These are phyloP conservation scores for Pulveroboletus sp. DNA, from an alignment of 768 basidiomycete species.

Conservation along the genomic window DNA sequence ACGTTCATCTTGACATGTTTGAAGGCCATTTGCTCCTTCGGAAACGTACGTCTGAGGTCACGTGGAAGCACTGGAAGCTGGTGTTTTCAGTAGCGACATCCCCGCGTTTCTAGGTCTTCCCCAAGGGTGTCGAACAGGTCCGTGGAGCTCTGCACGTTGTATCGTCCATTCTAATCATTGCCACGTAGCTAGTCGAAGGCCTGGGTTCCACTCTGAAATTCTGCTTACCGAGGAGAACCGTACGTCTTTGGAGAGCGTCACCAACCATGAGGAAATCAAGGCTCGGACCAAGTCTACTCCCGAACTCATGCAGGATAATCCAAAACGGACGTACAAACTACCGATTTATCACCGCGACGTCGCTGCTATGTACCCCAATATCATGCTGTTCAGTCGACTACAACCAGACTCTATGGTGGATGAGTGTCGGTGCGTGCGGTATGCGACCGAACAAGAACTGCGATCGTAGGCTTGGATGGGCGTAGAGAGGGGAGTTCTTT, in stretches of 20 bases:
- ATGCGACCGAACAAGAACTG: slow-evolving; percentile 95
- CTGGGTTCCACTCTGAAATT: slow-evolving; percentile 90
- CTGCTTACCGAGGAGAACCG: slow-evolving; percentile 83
- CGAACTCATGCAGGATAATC: slow-evolving; percentile 88
- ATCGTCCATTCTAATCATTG: not conserved
- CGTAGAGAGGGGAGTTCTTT: slow-evolving; percentile 98
- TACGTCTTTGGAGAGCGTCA: slow-evolving; percentile 73
- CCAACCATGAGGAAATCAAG: slow-evolving; percentile 93
- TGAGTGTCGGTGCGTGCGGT: slow-evolving; percentile 96
- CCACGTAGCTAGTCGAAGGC: slow-evolving; percentile 80
- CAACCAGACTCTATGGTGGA: slow-evolving; percentile 98
- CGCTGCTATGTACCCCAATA: slow-evolving; percentile 99
- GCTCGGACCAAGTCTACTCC: slow-evolving; percentile 68
- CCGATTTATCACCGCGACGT: slow-evolving; percentile 99
- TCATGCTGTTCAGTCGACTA: slow-evolving; percentile 99
- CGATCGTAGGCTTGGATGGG: slow-evolving; percentile 92
- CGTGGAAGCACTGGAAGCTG: slow-evolving; percentile 97
- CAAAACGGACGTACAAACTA: slow-evolving; percentile 83
- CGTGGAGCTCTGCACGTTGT: not conserved
- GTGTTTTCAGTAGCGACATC: slow-evolving; percentile 97
- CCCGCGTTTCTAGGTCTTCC: slow-evolving; percentile 93
- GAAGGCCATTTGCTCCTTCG: slow-evolving; percentile 93
- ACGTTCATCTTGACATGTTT: slow-evolving; percentile 85
- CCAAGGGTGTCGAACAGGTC: slow-evolving; percentile 80
- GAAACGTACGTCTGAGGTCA: slow-evolving; percentile 99